Evolutionary conservation across 169 alveolate genomes (phyloP).

Genomic region (Theileria sp.): DNA sequence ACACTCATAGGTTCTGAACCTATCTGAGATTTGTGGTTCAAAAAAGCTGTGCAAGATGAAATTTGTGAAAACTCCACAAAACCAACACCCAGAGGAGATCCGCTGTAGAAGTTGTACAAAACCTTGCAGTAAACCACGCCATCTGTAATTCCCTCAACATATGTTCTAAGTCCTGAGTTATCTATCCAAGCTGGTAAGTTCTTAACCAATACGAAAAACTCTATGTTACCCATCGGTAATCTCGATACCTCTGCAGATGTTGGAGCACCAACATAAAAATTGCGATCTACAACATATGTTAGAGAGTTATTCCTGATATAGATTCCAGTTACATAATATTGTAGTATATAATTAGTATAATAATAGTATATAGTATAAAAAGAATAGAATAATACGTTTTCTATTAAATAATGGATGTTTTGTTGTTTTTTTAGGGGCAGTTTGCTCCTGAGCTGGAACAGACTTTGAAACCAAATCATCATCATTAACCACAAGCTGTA

Average conservation of each 20-base stretch:
- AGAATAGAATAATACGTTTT: constrained; percentile 13
- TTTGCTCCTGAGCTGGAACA: neutral
- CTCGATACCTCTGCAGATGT: constrained; percentile 30
- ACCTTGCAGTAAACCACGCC: constrained; percentile 27
- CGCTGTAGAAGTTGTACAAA: constrained; percentile 34
- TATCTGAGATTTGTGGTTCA: constrained; percentile 25
- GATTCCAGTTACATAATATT: no score
- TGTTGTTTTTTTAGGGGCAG: neutral
- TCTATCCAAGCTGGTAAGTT: constrained; percentile 61
- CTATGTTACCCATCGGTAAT: constrained; percentile 39
- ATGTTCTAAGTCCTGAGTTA: constrained; percentile 21
- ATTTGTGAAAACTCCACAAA: constrained; percentile 45
- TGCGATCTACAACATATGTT: constrained; percentile 38
- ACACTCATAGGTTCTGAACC: constrained; percentile 16
- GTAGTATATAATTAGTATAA: no score
- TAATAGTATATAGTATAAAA: neutral
- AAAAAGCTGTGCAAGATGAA: constrained; percentile 14
- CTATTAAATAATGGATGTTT: constrained; percentile 11
- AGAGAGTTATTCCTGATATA: neutral
- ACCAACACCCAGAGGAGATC: constrained; percentile 50
- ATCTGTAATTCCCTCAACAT: constrained; percentile 19
- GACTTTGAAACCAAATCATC: constrained; percentile 44
- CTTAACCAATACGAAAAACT: constrained; percentile 46
- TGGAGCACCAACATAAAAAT: constrained; percentile 60
- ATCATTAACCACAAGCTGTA: constrained; percentile 20